Evolutionary conservation across 305 asterid species (phyloP).

Genomic region (Ruellia speciosa): DNA sequence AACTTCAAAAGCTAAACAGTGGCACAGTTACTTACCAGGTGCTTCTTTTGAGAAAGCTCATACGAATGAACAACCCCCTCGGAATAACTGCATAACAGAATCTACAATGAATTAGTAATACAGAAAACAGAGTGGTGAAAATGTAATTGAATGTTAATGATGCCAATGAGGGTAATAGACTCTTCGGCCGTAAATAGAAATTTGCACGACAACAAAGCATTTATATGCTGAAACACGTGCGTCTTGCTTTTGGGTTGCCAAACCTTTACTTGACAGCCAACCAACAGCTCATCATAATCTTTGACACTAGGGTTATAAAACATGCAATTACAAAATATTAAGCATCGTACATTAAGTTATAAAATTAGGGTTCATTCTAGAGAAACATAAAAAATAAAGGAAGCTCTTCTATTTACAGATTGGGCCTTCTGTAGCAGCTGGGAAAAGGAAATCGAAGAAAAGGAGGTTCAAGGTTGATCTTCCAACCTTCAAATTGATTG

Average conservation of each 20-base stretch:
- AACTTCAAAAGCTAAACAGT: too few relatives aligned
- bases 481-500: too few relatives aligned
- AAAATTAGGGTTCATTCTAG: too few relatives aligned
- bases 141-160: not conserved
- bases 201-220: not conserved
- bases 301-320: too few relatives aligned
- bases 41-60: constrained; percentile 22
- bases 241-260: constrained; percentile 22
- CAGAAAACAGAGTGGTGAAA: constrained; percentile 3
- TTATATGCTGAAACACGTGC: constrained; percentile 14
- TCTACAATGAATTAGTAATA: constrained; percentile 6
- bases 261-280: constrained; percentile 26
- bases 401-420: too few relatives aligned
- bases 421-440: too few relatives aligned
- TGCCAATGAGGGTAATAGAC: not conserved
- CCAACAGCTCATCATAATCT: constrained; percentile 21
- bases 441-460: too few relatives aligned
- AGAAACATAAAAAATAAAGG: too few relatives aligned
- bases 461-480: too few relatives aligned
- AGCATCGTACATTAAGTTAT: too few relatives aligned
- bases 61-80: constrained; percentile 27
- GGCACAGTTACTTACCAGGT: constrained; percentile 30
- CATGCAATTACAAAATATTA: too few relatives aligned
- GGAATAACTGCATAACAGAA: constrained; percentile 15
- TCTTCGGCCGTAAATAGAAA: not conserved